A percentile compares a stretch with the other conserved stretches of the same genome.
phyloP scores from a whole-genome alignment of 2,329 filamentous ascomycete genomes.

The Trichophyton schoenleinii region DNA sequence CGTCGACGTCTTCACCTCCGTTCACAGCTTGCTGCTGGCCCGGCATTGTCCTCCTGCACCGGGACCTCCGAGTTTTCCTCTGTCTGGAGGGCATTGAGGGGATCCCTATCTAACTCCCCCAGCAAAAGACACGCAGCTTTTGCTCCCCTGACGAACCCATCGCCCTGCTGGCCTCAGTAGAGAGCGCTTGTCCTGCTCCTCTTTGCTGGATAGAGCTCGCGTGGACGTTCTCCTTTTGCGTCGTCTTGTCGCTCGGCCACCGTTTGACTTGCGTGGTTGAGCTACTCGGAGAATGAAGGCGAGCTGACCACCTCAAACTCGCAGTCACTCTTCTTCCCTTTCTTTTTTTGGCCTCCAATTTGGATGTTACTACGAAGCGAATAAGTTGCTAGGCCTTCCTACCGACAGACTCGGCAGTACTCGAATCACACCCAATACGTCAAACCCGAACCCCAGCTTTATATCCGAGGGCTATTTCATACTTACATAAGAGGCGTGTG shows the following conservation, averaged over 20 bases:
- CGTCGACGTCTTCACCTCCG: background rate
- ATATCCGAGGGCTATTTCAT: background rate
- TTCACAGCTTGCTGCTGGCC: background rate
- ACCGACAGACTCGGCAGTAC: background rate
- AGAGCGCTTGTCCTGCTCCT: background rate
- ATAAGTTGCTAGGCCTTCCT: background rate
- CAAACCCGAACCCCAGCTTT: background rate
- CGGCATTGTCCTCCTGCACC: background rate
- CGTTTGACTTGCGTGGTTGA: background rate
- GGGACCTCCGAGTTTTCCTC: background rate
- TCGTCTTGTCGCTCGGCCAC: background rate
- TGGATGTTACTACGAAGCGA: conserved; percentile 1
- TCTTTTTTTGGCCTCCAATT: background rate
- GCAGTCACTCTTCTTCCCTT: background rate
- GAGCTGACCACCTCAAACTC: background rate
- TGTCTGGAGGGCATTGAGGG: background rate
- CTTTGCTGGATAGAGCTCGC: background rate
- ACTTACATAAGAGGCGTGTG: background rate
- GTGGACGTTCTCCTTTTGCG: background rate
- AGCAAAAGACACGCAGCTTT: background rate
- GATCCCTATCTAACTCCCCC: background rate
- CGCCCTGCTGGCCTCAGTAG: background rate
- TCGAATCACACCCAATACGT: background rate
- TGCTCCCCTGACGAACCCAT: background rate
- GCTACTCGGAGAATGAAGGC: background rate